A percentile compares a stretch with the other conserved stretches of the same genome.
Conservation (phyloP, 192 early-diverging fungal genomes). For the Coemansia sp. region DNA sequence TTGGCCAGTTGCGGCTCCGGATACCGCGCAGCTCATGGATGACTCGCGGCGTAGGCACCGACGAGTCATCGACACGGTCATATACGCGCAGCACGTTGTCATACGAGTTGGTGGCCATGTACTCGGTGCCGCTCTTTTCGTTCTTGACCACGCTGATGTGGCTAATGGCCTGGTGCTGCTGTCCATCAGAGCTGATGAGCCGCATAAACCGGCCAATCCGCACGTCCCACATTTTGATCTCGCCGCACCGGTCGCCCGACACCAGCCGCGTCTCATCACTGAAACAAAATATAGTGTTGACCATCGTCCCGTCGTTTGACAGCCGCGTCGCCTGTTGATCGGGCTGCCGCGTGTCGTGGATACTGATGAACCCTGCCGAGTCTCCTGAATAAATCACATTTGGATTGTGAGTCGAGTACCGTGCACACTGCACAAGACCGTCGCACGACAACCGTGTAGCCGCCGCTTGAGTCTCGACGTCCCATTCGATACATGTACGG, state of each 20-base stretch:
- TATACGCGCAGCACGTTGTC: constrained; percentile 94
- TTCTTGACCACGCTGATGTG: constrained; percentile 49
- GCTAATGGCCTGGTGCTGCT: constrained; percentile 41
- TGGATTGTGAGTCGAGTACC: constrained; percentile 61
- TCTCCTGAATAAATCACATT: constrained; percentile 67
- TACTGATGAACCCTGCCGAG: constrained; percentile 64
- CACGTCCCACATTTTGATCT: constrained; percentile 91
- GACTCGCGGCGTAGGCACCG: constrained; percentile 64
- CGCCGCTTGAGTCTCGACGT: constrained; percentile 29
- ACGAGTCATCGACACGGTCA: constrained; percentile 81
- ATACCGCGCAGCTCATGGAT: constrained; percentile 86
- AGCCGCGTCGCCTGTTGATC: constrained; percentile 24
- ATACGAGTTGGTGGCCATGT: constrained; percentile 89
- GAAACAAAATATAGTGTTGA: constrained; percentile 54
- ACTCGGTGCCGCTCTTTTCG: constrained; percentile 62
- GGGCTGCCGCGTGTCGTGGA: constrained; percentile 41
- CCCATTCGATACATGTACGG: constrained; percentile 50
- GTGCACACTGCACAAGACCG: constrained; percentile 47
- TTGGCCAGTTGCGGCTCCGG: constrained; percentile 95
- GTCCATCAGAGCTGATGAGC: constrained; percentile 30
- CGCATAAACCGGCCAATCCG: constrained; percentile 62
- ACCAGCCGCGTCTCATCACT: constrained; percentile 51
- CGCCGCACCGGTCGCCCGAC: constrained; percentile 52
- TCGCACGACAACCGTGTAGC: constrained; percentile 22
- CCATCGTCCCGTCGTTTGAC: constrained; percentile 44